Evolutionary conservation across 2,329 filamentous ascomycete genomes (phyloP).

Genomic region (Aureobasidium sp.): DNA sequence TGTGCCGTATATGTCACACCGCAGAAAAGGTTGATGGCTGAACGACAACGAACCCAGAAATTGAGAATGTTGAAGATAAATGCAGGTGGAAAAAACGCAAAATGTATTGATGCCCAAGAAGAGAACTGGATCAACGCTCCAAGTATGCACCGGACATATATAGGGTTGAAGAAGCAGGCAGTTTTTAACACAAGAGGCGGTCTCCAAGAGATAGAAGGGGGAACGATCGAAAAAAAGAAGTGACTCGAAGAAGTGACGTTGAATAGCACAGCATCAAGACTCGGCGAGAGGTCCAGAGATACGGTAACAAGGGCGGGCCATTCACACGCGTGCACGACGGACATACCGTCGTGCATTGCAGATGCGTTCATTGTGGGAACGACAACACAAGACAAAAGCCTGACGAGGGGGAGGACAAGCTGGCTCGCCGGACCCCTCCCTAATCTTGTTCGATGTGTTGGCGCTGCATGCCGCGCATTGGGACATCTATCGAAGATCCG

Average conservation of each 20-base stretch:
- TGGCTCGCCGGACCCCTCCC: constrained; percentile 1
- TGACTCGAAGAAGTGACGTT: constrained; percentile 10
- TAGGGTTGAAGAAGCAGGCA: neutral
- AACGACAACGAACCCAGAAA: neutral
- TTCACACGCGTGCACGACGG: constrained; percentile 10
- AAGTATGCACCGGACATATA: neutral
- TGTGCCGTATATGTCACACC: constrained; percentile 7
- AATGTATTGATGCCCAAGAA: constrained; percentile 11
- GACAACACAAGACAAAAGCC: constrained; percentile 2
- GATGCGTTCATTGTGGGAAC: constrained; percentile 10
- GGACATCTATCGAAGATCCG: constrained; percentile 5
- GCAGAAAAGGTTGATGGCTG: neutral
- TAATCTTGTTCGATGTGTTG: constrained; percentile 12
- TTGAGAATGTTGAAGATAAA: neutral
- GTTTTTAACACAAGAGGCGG: neutral
- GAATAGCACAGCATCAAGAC: constrained; percentile 10
- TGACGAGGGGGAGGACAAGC: neutral
- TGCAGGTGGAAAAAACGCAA: constrained; percentile 1
- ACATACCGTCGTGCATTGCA: constrained; percentile 13
- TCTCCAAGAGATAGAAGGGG: neutral
- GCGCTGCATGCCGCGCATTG: constrained; percentile 11
- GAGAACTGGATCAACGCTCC: neutral
- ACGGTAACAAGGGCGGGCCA: constrained; percentile 8
- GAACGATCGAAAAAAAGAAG: neutral
- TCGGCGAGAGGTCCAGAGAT: constrained; percentile 7